Evolutionary conservation across 1,139 yeast genomes (phyloP).

Genomic region (Sugiyamaella paludigena): DNA sequence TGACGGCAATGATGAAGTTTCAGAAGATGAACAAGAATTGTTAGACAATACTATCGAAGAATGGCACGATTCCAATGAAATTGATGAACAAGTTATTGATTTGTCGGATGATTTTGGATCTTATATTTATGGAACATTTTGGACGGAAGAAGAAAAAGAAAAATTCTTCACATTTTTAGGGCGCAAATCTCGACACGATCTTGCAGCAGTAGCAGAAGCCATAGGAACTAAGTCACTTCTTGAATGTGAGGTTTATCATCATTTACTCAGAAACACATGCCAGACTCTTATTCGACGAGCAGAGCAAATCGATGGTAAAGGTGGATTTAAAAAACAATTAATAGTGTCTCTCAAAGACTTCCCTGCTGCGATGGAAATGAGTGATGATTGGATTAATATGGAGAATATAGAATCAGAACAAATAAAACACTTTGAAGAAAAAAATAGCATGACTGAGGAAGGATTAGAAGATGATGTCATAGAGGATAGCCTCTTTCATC

Average conservation of each 20-base stretch:
- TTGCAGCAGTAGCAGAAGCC: conserved; percentile 42
- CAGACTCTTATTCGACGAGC: not conserved
- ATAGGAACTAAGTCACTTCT: conserved; percentile 44
- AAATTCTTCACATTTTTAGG: conserved; percentile 44
- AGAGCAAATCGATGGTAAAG: not conserved
- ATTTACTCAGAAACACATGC: conserved; percentile 23
- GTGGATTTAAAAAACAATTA: conserved; percentile 29
- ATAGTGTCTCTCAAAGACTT: conserved; percentile 40
- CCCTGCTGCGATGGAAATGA: conserved; percentile 57
- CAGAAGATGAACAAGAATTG: too few species aligned
- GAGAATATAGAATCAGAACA: conserved; percentile 47
- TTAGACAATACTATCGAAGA: too few species aligned
- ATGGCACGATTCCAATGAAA: not conserved
- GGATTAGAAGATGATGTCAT: not conserved
- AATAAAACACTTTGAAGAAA: not conserved
- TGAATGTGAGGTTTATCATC: conserved; percentile 51
- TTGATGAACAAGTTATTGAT: conserved; percentile 1
- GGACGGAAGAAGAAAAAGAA: conserved; percentile 46
- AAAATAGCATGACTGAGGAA: not conserved
- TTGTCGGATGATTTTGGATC: conserved; percentile 2
- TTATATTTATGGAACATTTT: conserved; percentile 33
- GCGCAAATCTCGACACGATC: conserved; percentile 49
- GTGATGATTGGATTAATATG: conserved; percentile 45
- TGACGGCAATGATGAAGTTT: not conserved
- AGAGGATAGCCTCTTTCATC: not conserved